Percentiles rank a stretch among this genome's conserved stretches.
Evolutionary conservation across 2,329 filamentous ascomycete species (phyloP).

Genomic region (Pleochaeta shiraiana): DNA sequence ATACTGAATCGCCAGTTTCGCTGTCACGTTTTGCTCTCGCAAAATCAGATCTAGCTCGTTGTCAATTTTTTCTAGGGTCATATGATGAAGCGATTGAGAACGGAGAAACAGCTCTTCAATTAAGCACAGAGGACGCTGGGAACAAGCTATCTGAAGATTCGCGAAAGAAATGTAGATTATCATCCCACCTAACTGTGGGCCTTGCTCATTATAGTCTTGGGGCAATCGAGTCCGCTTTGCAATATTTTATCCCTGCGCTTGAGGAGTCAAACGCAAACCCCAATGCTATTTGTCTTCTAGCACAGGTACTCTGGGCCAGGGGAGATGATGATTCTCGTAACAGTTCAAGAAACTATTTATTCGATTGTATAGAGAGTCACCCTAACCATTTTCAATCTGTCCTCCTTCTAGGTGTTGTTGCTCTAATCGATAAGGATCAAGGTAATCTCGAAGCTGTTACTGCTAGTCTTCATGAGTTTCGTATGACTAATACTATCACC

Average conservation of each 20-base stretch:
- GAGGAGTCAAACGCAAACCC: slow-evolving; percentile 55
- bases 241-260: slow-evolving; percentile 61
- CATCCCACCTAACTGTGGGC: slow-evolving; percentile 67
- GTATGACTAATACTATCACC: slow-evolving; percentile 41
- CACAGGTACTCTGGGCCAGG: slow-evolving; percentile 85
- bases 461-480: slow-evolving; percentile 51
- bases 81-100: slow-evolving; percentile 54
- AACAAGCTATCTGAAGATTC: slow-evolving; percentile 41
- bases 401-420: slow-evolving; percentile 64
- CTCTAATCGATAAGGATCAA: slow-evolving; percentile 55
- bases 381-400: slow-evolving; percentile 61
- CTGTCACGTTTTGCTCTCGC: slow-evolving; percentile 61
- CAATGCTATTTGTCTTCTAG: slow-evolving; percentile 68
- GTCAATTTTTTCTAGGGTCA: slow-evolving; percentile 45
- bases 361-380: slow-evolving; percentile 53
- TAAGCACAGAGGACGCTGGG: slow-evolving; percentile 51
- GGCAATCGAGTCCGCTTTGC: slow-evolving; percentile 45
- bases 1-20: slow-evolving; percentile 51
- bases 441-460: slow-evolving; percentile 64
- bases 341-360: slow-evolving; percentile 58
- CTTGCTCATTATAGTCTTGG: slow-evolving; percentile 56
- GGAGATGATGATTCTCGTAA: slow-evolving; percentile 52
- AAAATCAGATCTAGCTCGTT: slow-evolving; percentile 72
- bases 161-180: slow-evolving; percentile 51
- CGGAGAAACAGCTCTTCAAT: slow-evolving; percentile 57